Base-by-base conservation (phyloP, 768 basidiomycete species). In the Rubroboletus satanas region DNA sequence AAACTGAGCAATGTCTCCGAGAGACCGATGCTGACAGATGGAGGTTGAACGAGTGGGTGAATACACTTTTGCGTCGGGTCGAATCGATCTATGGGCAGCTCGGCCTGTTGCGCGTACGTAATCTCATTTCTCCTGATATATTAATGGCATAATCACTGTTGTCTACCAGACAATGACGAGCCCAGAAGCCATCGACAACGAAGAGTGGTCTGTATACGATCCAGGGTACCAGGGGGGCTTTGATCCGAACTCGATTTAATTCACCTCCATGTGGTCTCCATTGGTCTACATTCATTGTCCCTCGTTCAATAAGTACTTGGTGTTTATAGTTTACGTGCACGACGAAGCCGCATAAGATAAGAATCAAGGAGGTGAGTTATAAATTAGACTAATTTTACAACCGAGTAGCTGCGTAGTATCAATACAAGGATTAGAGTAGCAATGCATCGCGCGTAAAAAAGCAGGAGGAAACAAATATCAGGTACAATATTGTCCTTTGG, bases 21-120 rank as follows among this genome's bases (percentile, higher is more conserved):
- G 63, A 68, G 46, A 55, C 57, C 15, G 55, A 61, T 9, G 48
- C 38, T 21, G 61, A 66, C 33, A 60, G 28, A 29, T n/a, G 11
- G 49, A 61, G 29, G 29, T 45, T 60, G 50, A 54, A 23, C n/a
- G 45, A 18, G 47, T 53, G 48, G 61, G 63, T 43, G 17, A 21
- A 54, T 17, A 39, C 6, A 28, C 63, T 68, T 35, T 28, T 11
- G 18, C 12, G 52, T 18, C 39, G 21, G 46, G n/a, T 68, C 31
- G 45, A 56, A 21, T 26, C 49, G 28, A 37, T 66, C 46, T 50
- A 15, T 36, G 45, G 23, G 28, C 57, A 57, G 31, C 42, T 64
- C 12, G 56, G 51, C 37, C 0, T 49, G 37, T 26, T 67, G 29
- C 52, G 42, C 9, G 64, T 64, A 31, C 8, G 62, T 54, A 4